phyloP scores from a whole-genome alignment of 2,329 filamentous ascomycete species.

The Neophaeococcomyces aloes region DNA sequence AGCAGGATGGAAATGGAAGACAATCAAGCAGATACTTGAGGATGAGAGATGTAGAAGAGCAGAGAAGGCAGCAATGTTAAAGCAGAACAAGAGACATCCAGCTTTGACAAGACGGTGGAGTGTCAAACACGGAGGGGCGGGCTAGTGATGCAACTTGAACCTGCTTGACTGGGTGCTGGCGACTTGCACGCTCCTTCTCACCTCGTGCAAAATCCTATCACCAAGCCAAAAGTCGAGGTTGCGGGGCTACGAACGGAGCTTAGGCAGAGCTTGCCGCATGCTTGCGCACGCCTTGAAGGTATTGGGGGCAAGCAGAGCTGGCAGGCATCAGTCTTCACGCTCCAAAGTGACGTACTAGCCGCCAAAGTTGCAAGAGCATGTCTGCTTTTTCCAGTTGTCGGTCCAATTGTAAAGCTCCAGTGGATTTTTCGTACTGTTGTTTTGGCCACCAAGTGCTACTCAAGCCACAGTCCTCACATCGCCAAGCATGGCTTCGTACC shows the following conservation, averaged over 20 bases:
- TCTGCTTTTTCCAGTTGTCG: no score
- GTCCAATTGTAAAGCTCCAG: no score
- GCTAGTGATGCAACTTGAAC: not conserved
- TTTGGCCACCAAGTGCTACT: no score
- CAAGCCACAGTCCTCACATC: no score
- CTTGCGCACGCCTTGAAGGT: not conserved
- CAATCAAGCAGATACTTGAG: conserved; percentile 2
- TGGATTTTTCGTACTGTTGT: no score
- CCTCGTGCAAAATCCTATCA: no score
- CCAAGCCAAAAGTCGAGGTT: no score
- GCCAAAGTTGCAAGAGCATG: no score
- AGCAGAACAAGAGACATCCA: not conserved
- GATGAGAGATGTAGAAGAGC: not conserved
- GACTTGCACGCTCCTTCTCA: no score
- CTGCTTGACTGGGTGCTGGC: no score
- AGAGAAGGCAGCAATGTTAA: conserved; percentile 8
- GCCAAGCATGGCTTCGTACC: no score
- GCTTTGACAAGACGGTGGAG: not conserved
- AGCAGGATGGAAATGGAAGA: not conserved
- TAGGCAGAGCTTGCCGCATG: not conserved
- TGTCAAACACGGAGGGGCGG: not conserved
- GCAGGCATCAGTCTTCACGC: not conserved
- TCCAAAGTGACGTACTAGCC: not conserved
- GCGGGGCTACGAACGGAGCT: no score
- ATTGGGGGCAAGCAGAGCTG: conserved; percentile 2